Percentiles rank a stretch among this genome's conserved stretches.
Conservation (phyloP, 495 filamentous ascomycete species). For the Aspergillus leporis region DNA sequence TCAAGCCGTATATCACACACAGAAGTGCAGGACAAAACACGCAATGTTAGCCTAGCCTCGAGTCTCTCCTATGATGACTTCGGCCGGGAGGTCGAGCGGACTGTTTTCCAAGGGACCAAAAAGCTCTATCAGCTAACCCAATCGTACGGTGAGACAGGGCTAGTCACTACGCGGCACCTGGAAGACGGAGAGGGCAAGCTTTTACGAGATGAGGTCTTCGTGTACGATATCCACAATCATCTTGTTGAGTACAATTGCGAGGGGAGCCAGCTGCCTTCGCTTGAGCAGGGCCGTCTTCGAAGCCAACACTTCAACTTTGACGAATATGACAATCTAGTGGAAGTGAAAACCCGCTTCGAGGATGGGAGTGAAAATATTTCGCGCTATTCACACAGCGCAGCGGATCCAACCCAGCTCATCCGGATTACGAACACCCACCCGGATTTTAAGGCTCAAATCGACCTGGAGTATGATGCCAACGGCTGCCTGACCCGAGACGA, state of each 20-base stretch:
- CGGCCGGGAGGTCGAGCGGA: slow-evolving; percentile 6
- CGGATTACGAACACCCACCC: slow-evolving; percentile 12
- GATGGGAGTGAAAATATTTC: slow-evolving; percentile 3
- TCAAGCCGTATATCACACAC: not conserved
- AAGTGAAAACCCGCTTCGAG: slow-evolving; percentile 1
- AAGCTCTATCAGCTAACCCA: not conserved
- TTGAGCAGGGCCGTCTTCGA: slow-evolving; percentile 3
- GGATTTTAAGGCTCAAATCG: not conserved
- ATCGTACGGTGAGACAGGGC: not conserved
- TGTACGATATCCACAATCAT: slow-evolving; percentile 6
- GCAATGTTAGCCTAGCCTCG: not conserved
- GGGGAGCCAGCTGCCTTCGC: slow-evolving; percentile 1
- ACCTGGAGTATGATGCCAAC: slow-evolving; percentile 12
- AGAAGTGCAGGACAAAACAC: not conserved
- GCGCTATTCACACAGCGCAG: not conserved
- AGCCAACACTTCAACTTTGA: slow-evolving; percentile 6
- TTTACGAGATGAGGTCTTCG: not conserved
- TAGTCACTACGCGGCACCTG: not conserved
- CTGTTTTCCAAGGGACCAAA: not conserved
- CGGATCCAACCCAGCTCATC: slow-evolving; percentile 11
- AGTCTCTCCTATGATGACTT: slow-evolving; percentile 9
- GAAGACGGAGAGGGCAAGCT: not conserved
- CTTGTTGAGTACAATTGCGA: slow-evolving; percentile 8
- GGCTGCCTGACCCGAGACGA: slow-evolving; percentile 12
- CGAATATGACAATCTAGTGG: not conserved